A percentile compares a stretch with the other conserved stretches of the same genome.
phyloP scores from a whole-genome alignment of 2,329 filamentous ascomycete species.

The Fusarium sp. region DNA sequence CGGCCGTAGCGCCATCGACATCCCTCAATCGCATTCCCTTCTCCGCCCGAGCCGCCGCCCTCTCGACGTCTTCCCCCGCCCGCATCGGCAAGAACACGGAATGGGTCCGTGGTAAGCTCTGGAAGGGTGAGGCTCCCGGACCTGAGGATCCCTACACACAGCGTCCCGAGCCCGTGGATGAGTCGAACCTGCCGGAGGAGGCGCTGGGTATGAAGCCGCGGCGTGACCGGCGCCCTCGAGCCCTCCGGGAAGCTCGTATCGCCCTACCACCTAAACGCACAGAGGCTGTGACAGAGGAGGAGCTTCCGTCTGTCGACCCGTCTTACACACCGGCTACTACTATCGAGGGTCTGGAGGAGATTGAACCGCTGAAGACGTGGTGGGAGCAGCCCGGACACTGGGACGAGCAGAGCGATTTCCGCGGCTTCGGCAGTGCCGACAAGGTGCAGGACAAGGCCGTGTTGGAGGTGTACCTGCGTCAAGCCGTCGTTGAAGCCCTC shows the following conservation, averaged over 20 bases:
- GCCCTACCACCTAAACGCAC: constrained; percentile 49
- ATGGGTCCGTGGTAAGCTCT: constrained; percentile 55
- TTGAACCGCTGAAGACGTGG: constrained; percentile 62
- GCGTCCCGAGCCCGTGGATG: constrained; percentile 43
- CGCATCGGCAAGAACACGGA: constrained; percentile 49
- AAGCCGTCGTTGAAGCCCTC: constrained; percentile 65
- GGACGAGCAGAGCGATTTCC: constrained; percentile 58
- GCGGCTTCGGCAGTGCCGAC: constrained; percentile 55
- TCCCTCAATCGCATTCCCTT: constrained; percentile 44
- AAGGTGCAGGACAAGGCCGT: constrained; percentile 58
- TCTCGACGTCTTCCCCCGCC: constrained; percentile 51
- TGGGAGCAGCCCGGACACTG: constrained; percentile 68
- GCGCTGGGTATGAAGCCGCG: constrained; percentile 38
- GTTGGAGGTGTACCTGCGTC: constrained; percentile 61
- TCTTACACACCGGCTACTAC: constrained; percentile 62
- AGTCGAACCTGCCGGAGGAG: constrained; percentile 49
- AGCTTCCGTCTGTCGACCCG: constrained; percentile 46
- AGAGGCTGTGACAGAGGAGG: constrained; percentile 50
- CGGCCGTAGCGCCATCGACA: constrained; percentile 39
- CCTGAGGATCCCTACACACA: constrained; percentile 55
- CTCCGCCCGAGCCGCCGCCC: constrained; percentile 36
- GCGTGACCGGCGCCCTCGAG: constrained; percentile 40
- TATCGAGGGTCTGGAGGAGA: constrained; percentile 59
- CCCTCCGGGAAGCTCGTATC: constrained; percentile 47
- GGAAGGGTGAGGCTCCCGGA: constrained; percentile 55